These are phyloP conservation scores for Colletotrichum destructivum DNA, from an alignment of 2,329 filamentous ascomycete species.

Conservation along the genomic window DNA sequence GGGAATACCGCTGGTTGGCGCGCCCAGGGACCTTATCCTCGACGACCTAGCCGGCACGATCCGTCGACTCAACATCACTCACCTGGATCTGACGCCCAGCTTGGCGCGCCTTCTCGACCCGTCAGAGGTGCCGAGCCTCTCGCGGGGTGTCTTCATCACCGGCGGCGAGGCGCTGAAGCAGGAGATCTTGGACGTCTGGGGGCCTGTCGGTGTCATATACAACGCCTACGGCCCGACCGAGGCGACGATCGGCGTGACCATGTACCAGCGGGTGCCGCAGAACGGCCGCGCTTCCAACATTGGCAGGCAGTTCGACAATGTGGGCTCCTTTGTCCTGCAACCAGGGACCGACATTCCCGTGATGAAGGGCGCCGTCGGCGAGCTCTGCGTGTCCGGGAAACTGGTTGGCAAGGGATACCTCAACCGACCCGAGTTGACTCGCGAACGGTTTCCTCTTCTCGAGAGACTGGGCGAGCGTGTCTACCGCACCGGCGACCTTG, in stretches of 20 bases:
- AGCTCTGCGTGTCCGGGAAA: conserved; percentile 89
- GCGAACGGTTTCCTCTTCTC: conserved; percentile 81
- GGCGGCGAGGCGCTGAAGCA: conserved; percentile 91
- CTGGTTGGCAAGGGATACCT: conserved; percentile 93
- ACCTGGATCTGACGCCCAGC: conserved; percentile 93
- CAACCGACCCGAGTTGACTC: conserved; percentile 83
- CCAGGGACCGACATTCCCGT: conserved; percentile 81
- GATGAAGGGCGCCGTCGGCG: conserved; percentile 83
- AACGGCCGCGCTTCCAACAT: conserved; percentile 91
- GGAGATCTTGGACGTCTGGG: conserved; percentile 91
- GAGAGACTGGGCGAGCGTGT: conserved; percentile 71
- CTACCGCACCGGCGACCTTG: conserved; percentile 92
- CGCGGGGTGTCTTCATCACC: conserved; percentile 90
- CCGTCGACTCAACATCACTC: conserved; percentile 81
- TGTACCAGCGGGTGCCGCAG: conserved; percentile 84
- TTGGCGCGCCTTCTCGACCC: conserved; percentile 85
- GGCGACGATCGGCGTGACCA: conserved; percentile 92
- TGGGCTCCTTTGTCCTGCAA: conserved; percentile 84
- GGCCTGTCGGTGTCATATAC: conserved; percentile 84
- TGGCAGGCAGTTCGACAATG: conserved; percentile 88
- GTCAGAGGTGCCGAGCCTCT: conserved; percentile 84
- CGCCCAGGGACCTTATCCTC: conserved; percentile 86
- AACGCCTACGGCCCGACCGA: conserved; percentile 96
- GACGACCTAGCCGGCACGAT: conserved; percentile 86
- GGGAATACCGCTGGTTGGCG: conserved; percentile 86